Base-by-base conservation (phyloP, 2,329 filamentous ascomycete species). In the Beauveria rudraprayagi region DNA sequence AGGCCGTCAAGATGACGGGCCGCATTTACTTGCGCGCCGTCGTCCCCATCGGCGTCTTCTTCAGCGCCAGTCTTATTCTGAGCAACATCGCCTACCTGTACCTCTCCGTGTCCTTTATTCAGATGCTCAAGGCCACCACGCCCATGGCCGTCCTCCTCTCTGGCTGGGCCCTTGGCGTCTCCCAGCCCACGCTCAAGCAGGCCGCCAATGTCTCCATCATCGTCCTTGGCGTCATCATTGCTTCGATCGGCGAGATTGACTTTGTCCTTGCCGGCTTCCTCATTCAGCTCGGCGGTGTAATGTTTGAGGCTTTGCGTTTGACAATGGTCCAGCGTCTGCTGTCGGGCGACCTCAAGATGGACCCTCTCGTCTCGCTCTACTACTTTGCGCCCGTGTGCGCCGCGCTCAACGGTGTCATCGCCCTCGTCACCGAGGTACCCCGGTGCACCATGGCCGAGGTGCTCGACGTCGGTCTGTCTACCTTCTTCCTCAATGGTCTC, bases 91-190 rank as follows among this genome's bases (percentile, higher is more conserved):
- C 93, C 68, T 97, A 97, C 73, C 84, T 97, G 60, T 96, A 97
- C 77, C 85, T 97, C 64, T 94, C 89, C 67, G 93, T 97, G 62
- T 90, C 93, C 63, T 97, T 97, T 76, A 97, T 97, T 71, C 93
- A 97, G 82, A 97, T 97, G 93, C 87, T 97, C 75, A 97, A 97
- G 89, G 94, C 94, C 67, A 97, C 92, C 48, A 97, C 91, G 37
- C 94, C 94, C 17, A 92, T 97, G 63, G 92, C 92, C 59, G 92
- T 97, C 57, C 85, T 99, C 44, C 77, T 97, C 67, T 89, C 91
- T 46, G 91, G 91, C 67, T 97, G 94, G 93, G 80, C 82, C 58
- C 86, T 97, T 70, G 91, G 92, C 62, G 86, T 96, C 56, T 86
- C 90, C 16, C 86, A 90, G 64, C 90, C 91, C 59, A 95, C 92